Conservation (phyloP, 768 basidiomycete species). For the Tricholoma flavovirens region DNA sequence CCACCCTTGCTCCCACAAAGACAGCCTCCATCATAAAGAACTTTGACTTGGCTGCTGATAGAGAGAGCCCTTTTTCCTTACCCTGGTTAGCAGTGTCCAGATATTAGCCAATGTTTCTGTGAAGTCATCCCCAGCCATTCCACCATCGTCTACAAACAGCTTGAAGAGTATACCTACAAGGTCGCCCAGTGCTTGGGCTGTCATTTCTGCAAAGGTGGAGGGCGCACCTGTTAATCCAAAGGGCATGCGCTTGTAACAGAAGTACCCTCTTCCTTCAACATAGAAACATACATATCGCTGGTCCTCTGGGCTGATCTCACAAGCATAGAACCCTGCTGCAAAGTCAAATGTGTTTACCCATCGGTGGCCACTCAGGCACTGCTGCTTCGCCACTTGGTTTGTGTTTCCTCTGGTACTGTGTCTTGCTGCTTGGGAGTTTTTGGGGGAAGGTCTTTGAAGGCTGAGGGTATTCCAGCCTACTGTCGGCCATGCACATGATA, state of each 20-base stretch:
- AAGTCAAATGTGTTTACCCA: neutral
- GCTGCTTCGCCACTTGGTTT: constrained; percentile 4
- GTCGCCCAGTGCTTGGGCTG: neutral
- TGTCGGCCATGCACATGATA: neutral
- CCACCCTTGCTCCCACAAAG: constrained; percentile 29
- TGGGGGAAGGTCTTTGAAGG: neutral
- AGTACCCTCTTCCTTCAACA: constrained; percentile 28
- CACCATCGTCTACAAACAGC: constrained; percentile 12
- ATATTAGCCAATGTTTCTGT: too few species aligned
- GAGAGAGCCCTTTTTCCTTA: constrained; percentile 15
- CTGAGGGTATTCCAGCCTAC: neutral
- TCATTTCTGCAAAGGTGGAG: constrained; percentile 17
- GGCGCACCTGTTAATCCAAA: neutral
- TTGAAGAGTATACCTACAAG: constrained; percentile 14
- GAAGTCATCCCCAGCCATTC: too few species aligned
- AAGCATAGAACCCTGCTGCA: neutral
- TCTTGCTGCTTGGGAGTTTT: neutral
- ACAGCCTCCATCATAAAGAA: constrained; percentile 31
- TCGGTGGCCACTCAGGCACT: neutral
- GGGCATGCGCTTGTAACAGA: neutral
- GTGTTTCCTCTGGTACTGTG: neutral
- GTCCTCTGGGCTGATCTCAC: neutral
- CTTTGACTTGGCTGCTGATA: constrained; percentile 13
- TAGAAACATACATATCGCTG: constrained; percentile 26
- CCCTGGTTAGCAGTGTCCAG: constrained; percentile 1